Conservation (phyloP, 352 stramenopile genomes). For the Phytophthora tentaculata region DNA sequence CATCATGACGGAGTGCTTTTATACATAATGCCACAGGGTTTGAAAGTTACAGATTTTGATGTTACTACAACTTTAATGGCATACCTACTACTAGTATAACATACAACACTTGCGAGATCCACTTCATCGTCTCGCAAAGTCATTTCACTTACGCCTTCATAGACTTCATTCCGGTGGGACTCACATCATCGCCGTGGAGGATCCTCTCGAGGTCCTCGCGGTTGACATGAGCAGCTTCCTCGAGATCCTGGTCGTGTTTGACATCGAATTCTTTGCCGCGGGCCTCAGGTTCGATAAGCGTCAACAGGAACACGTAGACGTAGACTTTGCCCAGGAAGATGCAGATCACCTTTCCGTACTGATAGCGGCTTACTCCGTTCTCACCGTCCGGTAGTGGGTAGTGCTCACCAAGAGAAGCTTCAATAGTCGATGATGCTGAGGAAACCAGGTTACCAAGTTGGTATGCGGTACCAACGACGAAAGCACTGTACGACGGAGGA, state of each 20-base stretch:
- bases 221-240: constrained; percentile 38
- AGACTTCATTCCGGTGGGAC: constrained; percentile 20
- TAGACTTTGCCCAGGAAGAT: constrained; percentile 57
- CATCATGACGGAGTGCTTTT: too few relatives aligned
- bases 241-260: constrained; percentile 45
- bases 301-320: constrained; percentile 53
- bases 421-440: constrained; percentile 58
- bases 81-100: too few relatives aligned
- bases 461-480: constrained; percentile 57
- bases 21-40: background rate
- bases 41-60: constrained; percentile 6
- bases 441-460: constrained; percentile 67
- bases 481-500: constrained; percentile 54
- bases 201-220: constrained; percentile 44
- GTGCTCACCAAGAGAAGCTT: constrained; percentile 49
- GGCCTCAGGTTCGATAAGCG: constrained; percentile 52
- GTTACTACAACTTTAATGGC: constrained; percentile 11
- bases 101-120: too few relatives aligned
- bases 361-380: constrained; percentile 38
- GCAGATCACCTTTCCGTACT: constrained; percentile 62
- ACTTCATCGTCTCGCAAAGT: background rate
- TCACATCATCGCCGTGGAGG: constrained; percentile 29
- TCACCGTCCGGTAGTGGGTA: constrained; percentile 46
- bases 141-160: constrained; percentile 24
- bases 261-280: constrained; percentile 60